These are phyloP conservation scores for Fomitopsis betulina DNA, from an alignment of 1,284 basidiomycete genomes.

Conservation along the genomic window DNA sequence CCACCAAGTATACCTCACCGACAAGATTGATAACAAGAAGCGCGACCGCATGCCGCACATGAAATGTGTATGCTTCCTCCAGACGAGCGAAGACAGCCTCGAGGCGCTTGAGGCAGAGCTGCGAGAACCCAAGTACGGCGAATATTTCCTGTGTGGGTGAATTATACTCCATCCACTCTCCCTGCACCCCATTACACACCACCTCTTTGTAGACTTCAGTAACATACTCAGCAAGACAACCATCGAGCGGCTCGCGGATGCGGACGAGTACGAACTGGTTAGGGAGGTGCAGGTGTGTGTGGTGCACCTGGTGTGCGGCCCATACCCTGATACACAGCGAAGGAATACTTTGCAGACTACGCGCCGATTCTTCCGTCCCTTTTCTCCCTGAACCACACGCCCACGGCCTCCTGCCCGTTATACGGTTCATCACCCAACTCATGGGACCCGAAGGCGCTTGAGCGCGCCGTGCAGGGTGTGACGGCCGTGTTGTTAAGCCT, in stretches of 20 bases:
- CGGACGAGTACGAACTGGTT: constrained; percentile 95
- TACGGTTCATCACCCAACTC: constrained; percentile 62
- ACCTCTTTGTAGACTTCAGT: constrained; percentile 75
- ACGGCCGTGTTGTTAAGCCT: constrained; percentile 86
- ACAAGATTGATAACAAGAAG: constrained; percentile 90
- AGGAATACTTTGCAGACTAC: constrained; percentile 97
- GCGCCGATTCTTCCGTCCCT: constrained; percentile 82
- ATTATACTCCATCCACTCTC: constrained; percentile 25
- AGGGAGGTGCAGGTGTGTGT: constrained; percentile 86
- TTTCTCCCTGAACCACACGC: constrained; percentile 84
- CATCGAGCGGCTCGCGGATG: constrained; percentile 92
- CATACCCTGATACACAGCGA: constrained; percentile 18
- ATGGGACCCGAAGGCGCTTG: constrained; percentile 75
- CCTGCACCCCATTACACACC: constrained; percentile 7
- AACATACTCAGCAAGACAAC: constrained; percentile 87
- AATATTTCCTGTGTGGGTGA: constrained; percentile 93
- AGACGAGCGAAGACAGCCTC: constrained; percentile 78
- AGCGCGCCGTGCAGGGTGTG: constrained; percentile 81
- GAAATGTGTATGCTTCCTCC: constrained; percentile 94
- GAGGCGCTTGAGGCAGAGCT: constrained; percentile 83
- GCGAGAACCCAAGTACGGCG: constrained; percentile 87
- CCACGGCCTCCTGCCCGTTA: constrained; percentile 55
- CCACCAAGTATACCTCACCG: constrained; percentile 97
- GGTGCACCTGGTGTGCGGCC: background rate
- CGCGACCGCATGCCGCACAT: constrained; percentile 92